A percentile compares a stretch with the other conserved stretches of the same genome.
Evolutionary conservation across 2,329 filamentous ascomycete species (phyloP).

Genomic region (Aspergillus jensenii): DNA sequence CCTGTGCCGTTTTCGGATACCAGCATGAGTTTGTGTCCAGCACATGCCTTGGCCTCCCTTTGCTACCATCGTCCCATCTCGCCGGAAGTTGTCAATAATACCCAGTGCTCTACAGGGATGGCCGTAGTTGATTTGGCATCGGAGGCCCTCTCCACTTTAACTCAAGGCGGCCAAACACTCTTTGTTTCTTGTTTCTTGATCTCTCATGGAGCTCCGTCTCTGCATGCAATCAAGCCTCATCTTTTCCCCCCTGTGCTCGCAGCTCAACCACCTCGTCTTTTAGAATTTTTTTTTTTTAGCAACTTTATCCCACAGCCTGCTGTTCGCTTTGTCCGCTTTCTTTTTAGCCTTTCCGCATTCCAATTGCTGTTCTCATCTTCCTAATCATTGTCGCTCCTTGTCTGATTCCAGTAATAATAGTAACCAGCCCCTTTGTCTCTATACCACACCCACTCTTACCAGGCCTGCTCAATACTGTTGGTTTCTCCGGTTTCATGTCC

Average conservation of each 20-base stretch:
- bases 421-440: not conserved
- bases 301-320: not conserved
- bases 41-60: not conserved
- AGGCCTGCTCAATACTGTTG: too few relatives aligned
- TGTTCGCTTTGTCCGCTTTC: not conserved
- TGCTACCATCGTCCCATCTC: not conserved
- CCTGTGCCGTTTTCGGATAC: constrained; percentile 8
- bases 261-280: not conserved
- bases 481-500: constrained; percentile 5
- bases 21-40: constrained; percentile 5
- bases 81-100: not conserved
- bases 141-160: not conserved
- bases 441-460: not conserved
- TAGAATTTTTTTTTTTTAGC: constrained; percentile 5
- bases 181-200: not conserved
- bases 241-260: constrained; percentile 1
- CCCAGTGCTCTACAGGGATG: not conserved
- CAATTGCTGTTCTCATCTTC: constrained; percentile 8
- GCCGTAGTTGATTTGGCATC: not conserved
- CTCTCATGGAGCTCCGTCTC: not conserved
- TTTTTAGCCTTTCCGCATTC: not conserved
- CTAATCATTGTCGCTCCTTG: not conserved
- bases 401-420: constrained; percentile 5
- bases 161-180: constrained; percentile 1
- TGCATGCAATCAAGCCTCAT: constrained; percentile 2